Evolutionary conservation across 2,329 filamentous ascomycete genomes (phyloP), one percentile per base, ranked within the genome.

Genomic region (Chaetomium globosum): DNA sequence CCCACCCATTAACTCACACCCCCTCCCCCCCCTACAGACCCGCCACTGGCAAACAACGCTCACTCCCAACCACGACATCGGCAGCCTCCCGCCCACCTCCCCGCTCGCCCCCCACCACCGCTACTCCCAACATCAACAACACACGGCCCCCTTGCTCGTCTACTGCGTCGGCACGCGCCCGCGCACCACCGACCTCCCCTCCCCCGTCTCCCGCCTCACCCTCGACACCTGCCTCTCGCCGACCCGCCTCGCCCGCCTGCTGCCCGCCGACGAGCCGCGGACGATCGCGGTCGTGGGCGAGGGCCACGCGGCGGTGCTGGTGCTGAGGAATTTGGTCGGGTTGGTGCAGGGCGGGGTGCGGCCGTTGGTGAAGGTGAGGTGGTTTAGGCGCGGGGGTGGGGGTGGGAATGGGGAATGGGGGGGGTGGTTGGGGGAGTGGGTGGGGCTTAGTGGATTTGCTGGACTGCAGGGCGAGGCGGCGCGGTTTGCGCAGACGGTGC

Each of bases 271-370:
- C 33, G 19, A 46, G 21, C 31, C 26, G 2, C 43, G 60, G 30
- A 68, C 61, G 9, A 56, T 71, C 10, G 67, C 64, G 33, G 70
- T 71, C 13, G 39, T 70, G 16, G 70, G 70, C 23, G 56, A 49
- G 26, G 68, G 67, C 12, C 67, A 69, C 61, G 62, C 62, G 7
- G 70, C 70, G n/a, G 65, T 70, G n/a, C 52, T 69, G 6, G 63
- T 65, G 19, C 67, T 71, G 57, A 63, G 63, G 31, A 69, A 69
- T 55, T 64, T 71, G 16, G 58, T 60, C 49, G 9, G 39, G 8
- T 56, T 71, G 3, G 62, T 63, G 13, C 36, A 46, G 33, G 10
- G 48, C 13, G 54, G 56, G 16, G 7, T 33, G 57, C 28, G 63
- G 70, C 59, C 54, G 48, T 4, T 70, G 70, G 67, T 60, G 69